Base-by-base conservation (phyloP, 2,329 filamentous ascomycete genomes). In the Xylariomycetidae sp. region DNA sequence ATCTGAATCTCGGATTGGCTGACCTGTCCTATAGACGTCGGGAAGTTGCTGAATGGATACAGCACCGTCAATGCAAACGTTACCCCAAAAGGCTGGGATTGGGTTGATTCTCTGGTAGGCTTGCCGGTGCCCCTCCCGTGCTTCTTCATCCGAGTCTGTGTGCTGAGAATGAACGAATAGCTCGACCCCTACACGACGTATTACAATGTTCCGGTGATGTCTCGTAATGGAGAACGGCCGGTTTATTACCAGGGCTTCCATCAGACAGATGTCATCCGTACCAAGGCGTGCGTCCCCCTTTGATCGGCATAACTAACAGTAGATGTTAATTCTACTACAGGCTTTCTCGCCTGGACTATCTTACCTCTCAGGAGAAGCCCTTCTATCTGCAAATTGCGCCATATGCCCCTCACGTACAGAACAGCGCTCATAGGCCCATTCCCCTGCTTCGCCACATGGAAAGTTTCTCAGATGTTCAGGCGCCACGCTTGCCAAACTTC, bases 21-120 rank as follows among this genome's bases (percentile, higher is more conserved):
- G n/a, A n/a, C n/a, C n/a, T n/a, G 25, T 27, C 13, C 25, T 14
- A 18, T 25, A 40, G 38, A 41, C 15, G n/a, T 41, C 4, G 38
- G 38, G n/a, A 41, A 41, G 26, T 35, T 41, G 25, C 16, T 41
- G 28, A 41, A 41, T 16, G 36, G 36, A 5, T 38, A 38, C 17
- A 38, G 17, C 22, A 26, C 16, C n/a, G 28, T 26, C 15, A 38
- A 27, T 11, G 38, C 38, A 14, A 27, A 13, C n/a, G 25, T 19
- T 9, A 8, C 27, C 12, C 31, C 35, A 6, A 38, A 36, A 27
- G 38, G 35, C 14, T 41, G 38, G 38, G 18, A 18, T 5, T 20
- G 36, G 16, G 22, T 30, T 15, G 38, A 41, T 25, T 5, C 19
- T 4, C 20, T 37, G 10, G 35, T 41, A 27, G 14, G 22, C 16